A percentile compares a stretch with the other conserved stretches of the same genome.
Evolutionary conservation across 73 alveolate genomes (phyloP).

Genomic region (Breviolum minutum): DNA sequence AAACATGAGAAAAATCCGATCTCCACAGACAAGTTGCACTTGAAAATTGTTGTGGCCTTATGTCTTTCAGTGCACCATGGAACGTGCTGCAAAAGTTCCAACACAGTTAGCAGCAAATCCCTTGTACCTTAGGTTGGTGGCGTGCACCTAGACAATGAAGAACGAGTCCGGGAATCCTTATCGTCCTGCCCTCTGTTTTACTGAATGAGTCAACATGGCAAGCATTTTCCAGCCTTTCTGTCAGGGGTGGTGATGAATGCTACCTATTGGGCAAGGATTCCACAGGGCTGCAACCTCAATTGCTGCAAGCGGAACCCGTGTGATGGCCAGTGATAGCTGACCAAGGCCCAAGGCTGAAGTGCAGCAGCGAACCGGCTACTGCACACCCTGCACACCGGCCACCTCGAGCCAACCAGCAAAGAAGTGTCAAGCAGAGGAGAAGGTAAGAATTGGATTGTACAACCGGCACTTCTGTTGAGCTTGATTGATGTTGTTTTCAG

Average conservation of each 20-base stretch:
- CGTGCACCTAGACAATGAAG: constrained; percentile 73
- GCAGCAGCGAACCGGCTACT: background rate
- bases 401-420: constrained; percentile 9
- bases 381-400: background rate
- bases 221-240: background rate
- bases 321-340: background rate
- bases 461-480: background rate
- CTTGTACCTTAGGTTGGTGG: constrained; percentile 60
- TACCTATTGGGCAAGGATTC: constrained; percentile 86
- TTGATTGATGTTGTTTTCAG: background rate
- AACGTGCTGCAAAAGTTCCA: background rate
- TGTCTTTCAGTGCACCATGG: background rate
- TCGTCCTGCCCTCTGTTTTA: background rate
- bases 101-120: background rate
- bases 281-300: constrained; percentile 19
- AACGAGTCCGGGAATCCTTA: constrained; percentile 65
- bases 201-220: background rate
- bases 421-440: background rate
- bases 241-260: constrained; percentile 83
- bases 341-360: constrained; percentile 52
- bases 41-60: constrained; percentile 22
- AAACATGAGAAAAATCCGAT: constrained; percentile 48
- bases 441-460: background rate
- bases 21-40: constrained; percentile 46
- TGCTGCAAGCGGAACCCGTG: background rate